Conservation (phyloP, 305 asterid species). For the Fraxinus sp. region DNA sequence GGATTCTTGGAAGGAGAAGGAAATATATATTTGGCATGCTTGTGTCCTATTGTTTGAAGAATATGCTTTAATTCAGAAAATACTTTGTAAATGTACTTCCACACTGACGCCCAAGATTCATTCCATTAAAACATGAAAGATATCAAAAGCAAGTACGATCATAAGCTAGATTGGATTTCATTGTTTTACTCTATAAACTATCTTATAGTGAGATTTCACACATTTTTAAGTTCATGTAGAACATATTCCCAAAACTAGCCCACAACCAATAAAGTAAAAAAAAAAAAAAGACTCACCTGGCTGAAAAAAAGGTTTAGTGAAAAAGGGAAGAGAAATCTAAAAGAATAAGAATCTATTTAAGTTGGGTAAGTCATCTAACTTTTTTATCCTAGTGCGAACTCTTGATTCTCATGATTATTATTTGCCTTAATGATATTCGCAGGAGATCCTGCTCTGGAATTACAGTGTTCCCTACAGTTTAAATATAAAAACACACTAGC, state of each 20-base stretch:
- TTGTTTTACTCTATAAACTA: not conserved
- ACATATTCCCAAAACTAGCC: not conserved
- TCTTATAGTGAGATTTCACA: not conserved
- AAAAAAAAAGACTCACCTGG: not conserved
- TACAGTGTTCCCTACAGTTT: not conserved
- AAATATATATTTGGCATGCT: not conserved
- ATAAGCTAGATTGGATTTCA: not conserved
- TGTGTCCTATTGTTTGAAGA: not conserved
- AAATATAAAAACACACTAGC: not conserved
- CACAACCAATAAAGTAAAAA: not conserved
- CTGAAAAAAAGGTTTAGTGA: not conserved
- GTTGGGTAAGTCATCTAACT: not conserved
- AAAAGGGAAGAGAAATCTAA: not conserved
- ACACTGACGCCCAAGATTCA: not conserved
- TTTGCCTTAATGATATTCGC: not conserved
- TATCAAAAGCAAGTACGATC: not conserved
- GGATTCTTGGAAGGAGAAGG: not conserved
- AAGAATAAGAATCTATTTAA: not conserved
- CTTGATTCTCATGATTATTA: not conserved
- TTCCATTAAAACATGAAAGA: not conserved
- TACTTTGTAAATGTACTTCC: not conserved
- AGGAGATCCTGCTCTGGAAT: not conserved
- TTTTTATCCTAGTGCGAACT: not conserved
- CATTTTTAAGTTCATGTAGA: not conserved
- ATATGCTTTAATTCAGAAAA: not conserved